Evolutionary conservation across 768 basidiomycete genomes (phyloP).

Genomic region (Suillus fuscotomentosus): DNA sequence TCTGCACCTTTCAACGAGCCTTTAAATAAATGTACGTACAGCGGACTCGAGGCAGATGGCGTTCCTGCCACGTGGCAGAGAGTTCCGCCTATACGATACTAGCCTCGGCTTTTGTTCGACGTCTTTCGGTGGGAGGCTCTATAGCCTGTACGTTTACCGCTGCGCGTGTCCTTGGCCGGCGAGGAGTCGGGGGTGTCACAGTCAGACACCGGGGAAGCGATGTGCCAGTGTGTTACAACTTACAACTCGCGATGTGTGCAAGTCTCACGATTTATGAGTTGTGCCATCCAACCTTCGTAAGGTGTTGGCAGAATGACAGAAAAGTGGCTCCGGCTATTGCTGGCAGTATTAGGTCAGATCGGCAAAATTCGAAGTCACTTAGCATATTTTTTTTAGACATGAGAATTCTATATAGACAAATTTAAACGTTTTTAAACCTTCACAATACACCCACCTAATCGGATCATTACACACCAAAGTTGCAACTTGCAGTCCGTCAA

Average conservation of each 20-base stretch:
- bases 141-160: not conserved
- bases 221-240: not conserved
- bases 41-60: not conserved
- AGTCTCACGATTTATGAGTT: not conserved
- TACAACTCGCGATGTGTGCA: not conserved
- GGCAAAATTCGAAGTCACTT: no score
- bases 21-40: slow-evolving; percentile 29
- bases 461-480: no score
- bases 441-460: no score
- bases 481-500: no score
- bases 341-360: no score
- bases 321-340: no score
- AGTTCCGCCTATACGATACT: not conserved
- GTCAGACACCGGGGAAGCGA: not conserved
- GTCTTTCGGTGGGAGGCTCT: not conserved
- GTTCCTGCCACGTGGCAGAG: not conserved
- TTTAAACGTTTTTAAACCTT: no score
- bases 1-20: slow-evolving; percentile 6
- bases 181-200: not conserved
- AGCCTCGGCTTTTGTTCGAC: not conserved
- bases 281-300: no score
- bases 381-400: no score
- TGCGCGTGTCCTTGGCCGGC: not conserved
- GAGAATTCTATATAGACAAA: no score
- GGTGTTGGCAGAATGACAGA: no score